Conservation (phyloP, 2,329 filamentous ascomycete species). For the Laburnicola sp. region DNA sequence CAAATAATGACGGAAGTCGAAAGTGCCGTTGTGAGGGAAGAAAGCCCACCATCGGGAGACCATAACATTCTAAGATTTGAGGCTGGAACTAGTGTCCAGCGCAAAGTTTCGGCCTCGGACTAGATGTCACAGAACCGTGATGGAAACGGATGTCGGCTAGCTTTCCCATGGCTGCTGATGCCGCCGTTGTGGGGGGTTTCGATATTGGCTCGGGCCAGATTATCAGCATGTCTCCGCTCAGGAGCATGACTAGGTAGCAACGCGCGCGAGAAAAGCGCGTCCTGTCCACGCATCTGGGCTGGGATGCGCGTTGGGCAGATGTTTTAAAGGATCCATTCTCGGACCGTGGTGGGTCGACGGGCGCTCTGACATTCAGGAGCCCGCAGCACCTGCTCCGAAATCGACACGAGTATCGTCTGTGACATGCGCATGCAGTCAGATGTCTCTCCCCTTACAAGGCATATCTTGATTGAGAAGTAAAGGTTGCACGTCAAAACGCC, state of each 20-base stretch:
- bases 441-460: neutral
- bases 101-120: slow-evolving; percentile 1
- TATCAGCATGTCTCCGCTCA: neutral
- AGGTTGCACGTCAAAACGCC: slow-evolving; percentile 1
- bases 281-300: neutral
- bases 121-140: slow-evolving; percentile 6
- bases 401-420: slow-evolving; percentile 3
- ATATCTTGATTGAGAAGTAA: neutral
- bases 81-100: neutral
- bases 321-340: slow-evolving; percentile 1
- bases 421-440: neutral
- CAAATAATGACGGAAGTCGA: no score
- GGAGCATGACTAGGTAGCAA: neutral
- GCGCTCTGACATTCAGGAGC: slow-evolving; percentile 4
- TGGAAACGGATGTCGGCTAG: slow-evolving; percentile 3
- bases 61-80: neutral
- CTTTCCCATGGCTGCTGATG: slow-evolving; percentile 3
- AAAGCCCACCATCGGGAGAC: neutral
- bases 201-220: slow-evolving; percentile 2
- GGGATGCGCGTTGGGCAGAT: neutral
- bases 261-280: slow-evolving; percentile 4
- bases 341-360: neutral
- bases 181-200: slow-evolving; percentile 1
- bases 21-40: neutral
- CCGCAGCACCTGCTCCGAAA: slow-evolving; percentile 6